Conservation (phyloP, 495 filamentous ascomycete genomes). For the Penicillium riverlandense region DNA sequence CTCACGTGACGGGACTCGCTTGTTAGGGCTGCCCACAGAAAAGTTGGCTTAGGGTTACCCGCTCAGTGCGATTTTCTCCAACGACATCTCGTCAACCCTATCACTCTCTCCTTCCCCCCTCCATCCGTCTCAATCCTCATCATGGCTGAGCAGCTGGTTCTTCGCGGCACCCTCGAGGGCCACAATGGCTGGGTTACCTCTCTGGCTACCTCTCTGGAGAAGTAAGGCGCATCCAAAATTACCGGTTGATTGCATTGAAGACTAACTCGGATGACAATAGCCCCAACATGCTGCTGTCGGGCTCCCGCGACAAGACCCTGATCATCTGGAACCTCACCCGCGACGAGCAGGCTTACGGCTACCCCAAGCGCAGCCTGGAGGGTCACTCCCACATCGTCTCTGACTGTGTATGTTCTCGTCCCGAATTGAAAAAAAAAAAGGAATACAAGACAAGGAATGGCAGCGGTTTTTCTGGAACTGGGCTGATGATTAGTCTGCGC, state of each 20-base stretch:
- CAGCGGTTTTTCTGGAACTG: not conserved
- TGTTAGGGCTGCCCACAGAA: not conserved
- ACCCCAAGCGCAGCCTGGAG: slow-evolving; percentile 96
- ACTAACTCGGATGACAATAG: slow-evolving; percentile 35
- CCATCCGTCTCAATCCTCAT: slow-evolving; percentile 40
- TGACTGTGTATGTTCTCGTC: slow-evolving; percentile 77
- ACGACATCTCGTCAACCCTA: slow-evolving; percentile 40
- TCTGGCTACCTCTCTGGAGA: slow-evolving; percentile 97
- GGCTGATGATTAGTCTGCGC: slow-evolving; percentile 8
- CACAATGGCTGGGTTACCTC: slow-evolving; percentile 70
- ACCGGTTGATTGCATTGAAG: slow-evolving; percentile 24
- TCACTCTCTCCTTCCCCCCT: slow-evolving; percentile 38
- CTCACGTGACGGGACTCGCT: slow-evolving; percentile 12
- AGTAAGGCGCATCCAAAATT: slow-evolving; percentile 49
- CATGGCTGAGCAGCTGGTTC: slow-evolving; percentile 95
- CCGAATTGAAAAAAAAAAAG: slow-evolving; percentile 7
- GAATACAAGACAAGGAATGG: slow-evolving; percentile 8
- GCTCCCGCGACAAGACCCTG: slow-evolving; percentile 92
- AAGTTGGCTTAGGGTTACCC: slow-evolving; percentile 29
- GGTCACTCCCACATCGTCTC: slow-evolving; percentile 99
- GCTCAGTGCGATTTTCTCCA: slow-evolving; percentile 41
- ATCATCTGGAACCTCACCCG: slow-evolving; percentile 99
- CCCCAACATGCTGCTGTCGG: slow-evolving; percentile 99
- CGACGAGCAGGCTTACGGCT: slow-evolving; percentile 94
- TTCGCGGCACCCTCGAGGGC: slow-evolving; percentile 96